These are phyloP conservation scores for Phialophora chinensis DNA, from an alignment of 2,329 filamentous ascomycete species.

Conservation along the genomic window DNA sequence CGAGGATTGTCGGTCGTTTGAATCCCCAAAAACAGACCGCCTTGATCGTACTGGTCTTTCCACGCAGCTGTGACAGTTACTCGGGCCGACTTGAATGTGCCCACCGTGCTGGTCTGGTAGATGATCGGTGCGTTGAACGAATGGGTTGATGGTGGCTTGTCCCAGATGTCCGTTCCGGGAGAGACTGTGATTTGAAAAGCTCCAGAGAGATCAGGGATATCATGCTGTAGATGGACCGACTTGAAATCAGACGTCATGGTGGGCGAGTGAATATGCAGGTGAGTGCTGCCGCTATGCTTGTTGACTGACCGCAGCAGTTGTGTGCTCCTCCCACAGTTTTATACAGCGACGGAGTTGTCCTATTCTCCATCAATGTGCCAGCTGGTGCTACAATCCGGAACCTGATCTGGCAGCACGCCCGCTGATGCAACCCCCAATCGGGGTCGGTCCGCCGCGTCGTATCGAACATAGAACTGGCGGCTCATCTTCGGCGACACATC, in stretches of 20 bases:
- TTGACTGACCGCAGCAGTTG: not conserved
- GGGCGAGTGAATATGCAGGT: not conserved
- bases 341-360: not conserved
- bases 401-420: constrained; percentile 2
- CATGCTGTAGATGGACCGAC: constrained; percentile 31
- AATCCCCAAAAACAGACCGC: constrained; percentile 62
- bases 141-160: constrained; percentile 70
- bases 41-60: constrained; percentile 71
- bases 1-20: constrained; percentile 51
- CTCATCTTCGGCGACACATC: not conserved
- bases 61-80: constrained; percentile 68
- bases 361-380: not conserved
- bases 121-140: constrained; percentile 64
- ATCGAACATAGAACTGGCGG: not conserved
- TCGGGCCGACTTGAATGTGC: constrained; percentile 66
- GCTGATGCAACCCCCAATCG: not conserved
- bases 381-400: not conserved
- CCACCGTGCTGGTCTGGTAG: constrained; percentile 54
- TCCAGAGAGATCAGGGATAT: constrained; percentile 41
- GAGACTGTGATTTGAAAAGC: constrained; percentile 62
- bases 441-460: constrained; percentile 1
- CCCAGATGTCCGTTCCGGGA: constrained; percentile 76
- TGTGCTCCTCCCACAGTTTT: not conserved
- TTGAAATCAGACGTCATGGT: constrained; percentile 29
- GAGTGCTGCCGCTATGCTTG: not conserved